phyloP scores from a whole-genome alignment of 1,284 basidiomycete genomes.

The Apiotrichum siamense region DNA sequence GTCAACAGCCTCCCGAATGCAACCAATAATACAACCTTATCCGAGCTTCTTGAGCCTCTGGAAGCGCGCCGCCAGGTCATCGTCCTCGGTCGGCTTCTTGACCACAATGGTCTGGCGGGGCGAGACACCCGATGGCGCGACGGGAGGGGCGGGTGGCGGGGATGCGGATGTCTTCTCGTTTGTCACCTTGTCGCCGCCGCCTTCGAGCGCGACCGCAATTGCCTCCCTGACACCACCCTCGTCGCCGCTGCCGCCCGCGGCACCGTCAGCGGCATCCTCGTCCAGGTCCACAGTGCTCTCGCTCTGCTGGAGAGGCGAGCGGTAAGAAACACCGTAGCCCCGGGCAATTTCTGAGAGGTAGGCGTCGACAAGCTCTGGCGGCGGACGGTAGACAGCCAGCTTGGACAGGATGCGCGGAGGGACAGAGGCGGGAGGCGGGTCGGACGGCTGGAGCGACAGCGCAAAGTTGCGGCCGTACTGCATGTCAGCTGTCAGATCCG shows the following conservation, averaged over 20 bases:
- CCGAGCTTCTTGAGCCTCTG: conserved; percentile 37
- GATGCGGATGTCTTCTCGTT: neutral
- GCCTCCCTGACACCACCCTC: conserved; percentile 23
- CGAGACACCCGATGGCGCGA: neutral
- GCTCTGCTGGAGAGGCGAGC: conserved; percentile 9
- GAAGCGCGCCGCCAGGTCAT: conserved; percentile 41
- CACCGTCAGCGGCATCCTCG: too few species aligned
- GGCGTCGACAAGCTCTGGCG: conserved; percentile 69
- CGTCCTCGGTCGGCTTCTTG: conserved; percentile 33
- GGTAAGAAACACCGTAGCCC: conserved; percentile 74
- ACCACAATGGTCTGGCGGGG: conserved; percentile 1
- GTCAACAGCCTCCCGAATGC: neutral
- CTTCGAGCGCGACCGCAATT: conserved; percentile 28
- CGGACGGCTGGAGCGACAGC: conserved; percentile 45
- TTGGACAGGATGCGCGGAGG: conserved; percentile 56
- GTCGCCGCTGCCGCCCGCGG: conserved; percentile 28
- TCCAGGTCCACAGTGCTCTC: conserved; percentile 35
- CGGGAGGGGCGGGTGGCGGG: neutral
- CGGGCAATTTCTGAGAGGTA: conserved; percentile 82
- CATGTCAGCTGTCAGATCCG: neutral
- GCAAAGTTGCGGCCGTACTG: conserved; percentile 45
- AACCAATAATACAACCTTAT: conserved; percentile 2
- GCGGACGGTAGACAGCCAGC: conserved; percentile 63
- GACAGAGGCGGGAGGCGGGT: conserved; percentile 50
- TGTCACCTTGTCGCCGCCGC: too few species aligned